Evolutionary conservation across 306 rosid species (phyloP), one percentile per base, ranked within the genome.

Genomic region (Vigna hirtella): DNA sequence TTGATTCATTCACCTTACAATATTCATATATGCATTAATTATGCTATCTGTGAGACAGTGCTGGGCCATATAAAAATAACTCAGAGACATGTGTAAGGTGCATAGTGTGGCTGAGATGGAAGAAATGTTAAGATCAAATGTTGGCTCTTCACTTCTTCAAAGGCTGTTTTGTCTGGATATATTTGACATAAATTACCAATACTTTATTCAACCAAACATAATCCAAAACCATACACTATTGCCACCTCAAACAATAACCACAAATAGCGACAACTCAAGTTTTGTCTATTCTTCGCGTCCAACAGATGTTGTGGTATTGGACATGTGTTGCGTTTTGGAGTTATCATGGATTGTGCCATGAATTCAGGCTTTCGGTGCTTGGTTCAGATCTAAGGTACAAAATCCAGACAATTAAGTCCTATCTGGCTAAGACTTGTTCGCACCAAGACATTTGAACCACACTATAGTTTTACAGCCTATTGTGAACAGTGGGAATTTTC

Each of bases 91-190:
- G 6, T 67, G 36, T 67, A 47, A 45, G 20, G 57, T 14, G 14
- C 18, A 9, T 5, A 18, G 40, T 12, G 53, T 66, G 42, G n/a
- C 1, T 18, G 15, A 14, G 51, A 50, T 61, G 40, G 15, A 52
- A 20, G 14, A 32, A 64, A 15, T 17, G 8, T 4, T 2, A 2
- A 32, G 38, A 48, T 48, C 24, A 48, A 75, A 50, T 7, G 32
- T 30, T 13, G 73, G 45, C 78, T 47, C 72, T 79, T 70, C 49
- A 53, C 57, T 40, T 36, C 72, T 14, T 24, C 78, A 12, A 71
- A 50, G 66, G 1, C 63, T 45, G 52, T 36, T 45, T 68, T 68
- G 58, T 30, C 0, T 18, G 40, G 63, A 63, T 63, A 22, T 22
- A 7, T 48, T 1, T 17, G 7, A 40, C 10, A 2, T 20, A 13